Evolutionary conservation across 352 stramenopile genomes (phyloP), one percentile per base, ranked within the genome.

Genomic region (Phytophthora hybrid): DNA sequence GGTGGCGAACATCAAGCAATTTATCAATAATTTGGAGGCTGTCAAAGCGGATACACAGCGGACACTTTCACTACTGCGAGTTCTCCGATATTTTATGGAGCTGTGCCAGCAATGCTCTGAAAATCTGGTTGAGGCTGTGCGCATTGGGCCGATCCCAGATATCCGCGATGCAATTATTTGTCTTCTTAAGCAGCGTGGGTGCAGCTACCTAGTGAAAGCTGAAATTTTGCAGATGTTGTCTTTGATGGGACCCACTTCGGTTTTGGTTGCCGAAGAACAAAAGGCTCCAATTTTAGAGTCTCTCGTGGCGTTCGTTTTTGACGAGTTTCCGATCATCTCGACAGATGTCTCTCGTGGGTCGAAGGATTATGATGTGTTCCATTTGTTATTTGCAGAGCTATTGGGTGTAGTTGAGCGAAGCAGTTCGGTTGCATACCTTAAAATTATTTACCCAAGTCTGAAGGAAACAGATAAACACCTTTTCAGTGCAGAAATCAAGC

Each of bases 281-380:
- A 44, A 65, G 7, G 59, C 59, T 5, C 57, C 72, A 9, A 70
- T 83, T 4, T 51, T 88, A 47, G 70, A 82, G 16, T 76, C 76
- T 21, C 52, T 94, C 1, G 53, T 80, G 18, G 49, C 31, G 14
- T 91, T 96, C 59, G 74, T 93, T 49, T 79, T 91, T 10, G 81
- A 92, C 26, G 86, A 94, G 39, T 94, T 96, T 62, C 89, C 88
- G 5, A 90, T 95, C 41, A 64, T 79, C 29, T 96, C 89, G n/a
- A 78, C 71, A 23, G 89, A 96, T 73, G 87, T 95, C 5, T 75
- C 77, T 5, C 63, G 60, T 39, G 84, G 81, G 1, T 87, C 88
- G 5, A 87, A 89, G 19, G 88, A 93, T 29, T 93, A 84, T 68
- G 87, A 92, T 62, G 67, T 89, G 0, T 95, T 89, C 49, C 63